Evolutionary conservation across 257 asterid genomes (phyloP), one percentile per base, ranked within the genome.

Genomic region (Solanum clarkiae): DNA sequence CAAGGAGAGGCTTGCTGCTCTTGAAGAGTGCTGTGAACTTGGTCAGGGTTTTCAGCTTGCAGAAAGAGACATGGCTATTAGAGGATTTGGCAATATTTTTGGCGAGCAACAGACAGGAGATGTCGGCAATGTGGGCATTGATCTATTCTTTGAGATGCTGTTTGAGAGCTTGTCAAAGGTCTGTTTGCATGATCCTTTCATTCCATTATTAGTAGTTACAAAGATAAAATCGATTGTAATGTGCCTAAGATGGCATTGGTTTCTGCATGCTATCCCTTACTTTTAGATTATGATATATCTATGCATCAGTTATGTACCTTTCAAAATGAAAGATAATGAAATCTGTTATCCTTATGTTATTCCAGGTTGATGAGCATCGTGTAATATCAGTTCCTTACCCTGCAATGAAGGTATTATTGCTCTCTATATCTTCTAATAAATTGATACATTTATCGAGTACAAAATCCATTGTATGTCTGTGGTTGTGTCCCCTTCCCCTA

Each of bases 71-170:
- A 96, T 96, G 99, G 98, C 96, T 85, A 94, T 96, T 81, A 91
- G 99, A 93, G 99, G 99, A 84, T 96, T 96, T 84, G 99, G 99
- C 85, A 96, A 96, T 89, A 96, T 96, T 71, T 96, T 96, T 86
- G 99, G 99, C 40, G 99, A 96, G 91, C 99, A 96, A 87, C 99
- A 96, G 91, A 94, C 99, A 5, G 99, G 99, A 83, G 99, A 96
- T 92, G 97, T 96, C 86, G 99, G 98, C 89, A 96, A 96, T 88
- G 99, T 96, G 81, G 99, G 99, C 90, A 93, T 96, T 84, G 99
- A 96, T 92, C 99, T 96, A 79, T 96, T 96, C 97, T 96, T 96
- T 88, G 99, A 96, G 90, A 96, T 96, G 99, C 97, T 96, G 82
- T 96, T 96, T 60, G 99, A 96, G 86, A 94, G 99, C 94, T 91